Percentiles rank a stretch among this genome's conserved stretches.
Conservation (phyloP, 2,329 filamentous ascomycete species). For the Sporothrix humicola region DNA sequence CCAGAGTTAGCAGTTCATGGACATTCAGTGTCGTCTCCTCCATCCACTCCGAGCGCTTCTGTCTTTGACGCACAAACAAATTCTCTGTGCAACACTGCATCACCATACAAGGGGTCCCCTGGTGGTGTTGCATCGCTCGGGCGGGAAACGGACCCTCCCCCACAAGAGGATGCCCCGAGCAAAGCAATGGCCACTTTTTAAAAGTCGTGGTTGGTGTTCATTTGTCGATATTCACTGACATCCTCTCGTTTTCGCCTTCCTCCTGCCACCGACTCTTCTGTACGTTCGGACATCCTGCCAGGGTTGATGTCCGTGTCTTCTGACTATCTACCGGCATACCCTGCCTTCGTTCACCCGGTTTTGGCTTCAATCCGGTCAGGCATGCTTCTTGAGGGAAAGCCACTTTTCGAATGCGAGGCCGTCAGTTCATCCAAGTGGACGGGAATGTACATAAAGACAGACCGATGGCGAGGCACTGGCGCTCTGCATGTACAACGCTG, state of each 20-base stretch:
- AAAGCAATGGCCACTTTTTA: not conserved
- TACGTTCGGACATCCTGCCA: not conserved
- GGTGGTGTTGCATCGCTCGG: slow-evolving; percentile 27
- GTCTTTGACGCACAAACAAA: slow-evolving; percentile 21
- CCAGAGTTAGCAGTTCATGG: not conserved
- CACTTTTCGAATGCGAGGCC: not conserved
- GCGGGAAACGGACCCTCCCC: slow-evolving; percentile 25
- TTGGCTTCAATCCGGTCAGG: not conserved
- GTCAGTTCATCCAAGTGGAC: not conserved
- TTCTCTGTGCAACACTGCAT: slow-evolving; percentile 25
- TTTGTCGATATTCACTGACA: not conserved
- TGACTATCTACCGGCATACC: not conserved
- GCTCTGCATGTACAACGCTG: not conserved
- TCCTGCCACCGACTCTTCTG: not conserved
- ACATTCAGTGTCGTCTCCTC: not conserved
- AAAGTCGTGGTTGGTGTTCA: not conserved
- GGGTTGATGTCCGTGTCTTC: not conserved
- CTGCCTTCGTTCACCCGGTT: not conserved
- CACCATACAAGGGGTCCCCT: slow-evolving; percentile 19
- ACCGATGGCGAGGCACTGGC: not conserved
- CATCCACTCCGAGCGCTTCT: not conserved
- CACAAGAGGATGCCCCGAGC: slow-evolving; percentile 11
- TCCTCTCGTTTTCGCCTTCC: not conserved
- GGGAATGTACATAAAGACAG: not conserved
- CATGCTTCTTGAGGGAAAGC: not conserved